Conservation (phyloP, 441 rosid genomes). For the Pelargonium fulgidum region DNA sequence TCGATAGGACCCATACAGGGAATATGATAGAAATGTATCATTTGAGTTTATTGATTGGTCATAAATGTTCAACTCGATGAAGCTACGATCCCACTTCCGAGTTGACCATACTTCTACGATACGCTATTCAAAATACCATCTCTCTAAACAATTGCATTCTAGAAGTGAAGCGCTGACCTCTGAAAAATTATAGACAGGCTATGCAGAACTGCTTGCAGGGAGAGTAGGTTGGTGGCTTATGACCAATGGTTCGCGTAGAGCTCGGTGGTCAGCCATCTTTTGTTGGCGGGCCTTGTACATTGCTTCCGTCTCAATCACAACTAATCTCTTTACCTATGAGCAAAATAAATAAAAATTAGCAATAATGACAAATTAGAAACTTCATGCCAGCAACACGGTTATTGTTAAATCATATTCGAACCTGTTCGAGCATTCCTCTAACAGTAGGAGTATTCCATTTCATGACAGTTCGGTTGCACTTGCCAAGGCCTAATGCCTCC, state of each 20-base stretch:
- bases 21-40: neutral
- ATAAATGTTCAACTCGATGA: neutral
- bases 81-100: neutral
- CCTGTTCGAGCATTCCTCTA: conserved; percentile 93
- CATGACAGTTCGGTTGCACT: conserved; percentile 82
- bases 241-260: conserved; percentile 63
- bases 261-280: conserved; percentile 47
- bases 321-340: conserved; percentile 72
- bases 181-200: conserved; percentile 13
- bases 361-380: neutral
- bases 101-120: neutral
- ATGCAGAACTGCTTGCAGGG: conserved; percentile 35
- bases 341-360: too few relatives aligned
- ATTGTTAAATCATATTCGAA: conserved; percentile 14
- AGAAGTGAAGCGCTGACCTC: conserved; percentile 15
- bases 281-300: conserved; percentile 83
- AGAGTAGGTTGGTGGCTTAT: conserved; percentile 41
- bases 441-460: conserved; percentile 72
- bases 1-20: neutral
- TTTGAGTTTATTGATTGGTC: neutral
- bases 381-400: neutral
- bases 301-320: conserved; percentile 85
- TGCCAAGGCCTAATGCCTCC: conserved; percentile 78
- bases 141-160: neutral
- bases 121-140: neutral